These are phyloP conservation scores for Cladophialophora chaetospira DNA, from an alignment of 2,329 filamentous ascomycete species.

Conservation along the genomic window DNA sequence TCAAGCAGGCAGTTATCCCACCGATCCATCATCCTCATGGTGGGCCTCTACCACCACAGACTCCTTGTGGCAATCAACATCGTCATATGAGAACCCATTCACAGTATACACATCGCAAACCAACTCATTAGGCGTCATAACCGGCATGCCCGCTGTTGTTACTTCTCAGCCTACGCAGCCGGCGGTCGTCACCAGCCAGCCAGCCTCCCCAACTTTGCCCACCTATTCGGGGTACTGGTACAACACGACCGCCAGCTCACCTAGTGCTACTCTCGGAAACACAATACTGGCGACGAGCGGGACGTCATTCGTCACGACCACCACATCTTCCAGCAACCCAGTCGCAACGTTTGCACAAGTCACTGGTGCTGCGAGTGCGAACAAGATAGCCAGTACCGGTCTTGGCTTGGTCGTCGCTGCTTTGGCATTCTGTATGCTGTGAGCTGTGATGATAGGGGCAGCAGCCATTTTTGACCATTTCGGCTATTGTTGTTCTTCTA, in stretches of 20 bases:
- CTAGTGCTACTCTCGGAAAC: constrained; percentile 36
- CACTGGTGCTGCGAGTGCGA: constrained; percentile 41
- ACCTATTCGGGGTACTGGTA: constrained; percentile 36
- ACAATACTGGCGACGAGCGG: constrained; percentile 35
- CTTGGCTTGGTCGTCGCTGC: constrained; percentile 45
- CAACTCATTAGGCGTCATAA: constrained; percentile 53
- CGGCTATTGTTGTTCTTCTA: background rate
- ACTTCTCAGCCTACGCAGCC: constrained; percentile 43
- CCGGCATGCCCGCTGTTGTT: constrained; percentile 46
- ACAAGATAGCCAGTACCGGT: constrained; percentile 46
- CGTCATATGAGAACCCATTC: constrained; percentile 45
- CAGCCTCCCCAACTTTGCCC: constrained; percentile 36
- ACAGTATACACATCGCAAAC: constrained; percentile 51
- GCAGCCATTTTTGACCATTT: background rate
- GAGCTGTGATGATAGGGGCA: background rate
- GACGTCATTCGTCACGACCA: constrained; percentile 30
- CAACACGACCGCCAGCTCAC: constrained; percentile 36
- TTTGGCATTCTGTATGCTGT: constrained; percentile 27
- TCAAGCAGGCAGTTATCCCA: constrained; percentile 13
- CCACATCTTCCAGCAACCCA: constrained; percentile 18
- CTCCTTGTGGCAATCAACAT: constrained; percentile 6
- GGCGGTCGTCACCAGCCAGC: constrained; percentile 37
- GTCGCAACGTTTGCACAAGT: constrained; percentile 37
- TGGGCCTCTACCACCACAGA: background rate
- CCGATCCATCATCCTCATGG: background rate